phyloP scores from a whole-genome alignment of 2,329 filamentous ascomycete genomes.

The Diaporthe nobilis region DNA sequence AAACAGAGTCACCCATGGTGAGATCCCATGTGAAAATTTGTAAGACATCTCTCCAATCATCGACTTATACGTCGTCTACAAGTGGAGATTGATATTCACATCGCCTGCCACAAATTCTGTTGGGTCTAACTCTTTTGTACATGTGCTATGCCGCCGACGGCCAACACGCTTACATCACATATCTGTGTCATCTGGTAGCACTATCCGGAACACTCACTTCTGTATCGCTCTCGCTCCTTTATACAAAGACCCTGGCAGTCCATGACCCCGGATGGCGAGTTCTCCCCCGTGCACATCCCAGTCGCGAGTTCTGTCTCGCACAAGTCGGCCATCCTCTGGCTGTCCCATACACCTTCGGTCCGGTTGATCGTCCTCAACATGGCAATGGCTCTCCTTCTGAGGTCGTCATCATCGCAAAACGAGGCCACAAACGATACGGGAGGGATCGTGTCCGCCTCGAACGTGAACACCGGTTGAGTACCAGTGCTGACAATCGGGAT shows the following conservation, averaged over 20 bases:
- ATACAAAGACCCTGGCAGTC: slow-evolving; percentile 1
- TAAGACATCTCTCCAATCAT: not conserved
- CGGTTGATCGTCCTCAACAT: slow-evolving; percentile 11
- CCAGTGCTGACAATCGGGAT: not conserved
- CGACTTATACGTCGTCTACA: not conserved
- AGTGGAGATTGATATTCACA: not conserved
- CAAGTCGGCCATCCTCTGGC: slow-evolving; percentile 17
- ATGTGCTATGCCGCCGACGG: too few species aligned
- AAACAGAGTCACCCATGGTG: not conserved
- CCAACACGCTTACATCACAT: not conserved
- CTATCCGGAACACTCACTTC: not conserved
- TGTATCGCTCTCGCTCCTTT: too few species aligned
- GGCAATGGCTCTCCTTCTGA: slow-evolving; percentile 2
- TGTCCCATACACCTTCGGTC: slow-evolving; percentile 10
- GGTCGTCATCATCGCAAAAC: not conserved
- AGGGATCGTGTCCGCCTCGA: slow-evolving; percentile 18
- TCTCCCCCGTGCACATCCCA: not conserved
- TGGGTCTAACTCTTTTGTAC: too few species aligned
- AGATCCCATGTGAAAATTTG: not conserved
- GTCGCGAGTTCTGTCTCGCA: slow-evolving; percentile 3
- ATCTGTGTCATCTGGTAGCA: not conserved
- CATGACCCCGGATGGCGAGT: not conserved
- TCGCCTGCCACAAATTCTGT: not conserved
- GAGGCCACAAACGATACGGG: slow-evolving; percentile 7
- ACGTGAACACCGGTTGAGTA: not conserved